Evolutionary conservation across 139 green algal genomes (phyloP).

Genomic region (Zygnema circumcarinatum): DNA sequence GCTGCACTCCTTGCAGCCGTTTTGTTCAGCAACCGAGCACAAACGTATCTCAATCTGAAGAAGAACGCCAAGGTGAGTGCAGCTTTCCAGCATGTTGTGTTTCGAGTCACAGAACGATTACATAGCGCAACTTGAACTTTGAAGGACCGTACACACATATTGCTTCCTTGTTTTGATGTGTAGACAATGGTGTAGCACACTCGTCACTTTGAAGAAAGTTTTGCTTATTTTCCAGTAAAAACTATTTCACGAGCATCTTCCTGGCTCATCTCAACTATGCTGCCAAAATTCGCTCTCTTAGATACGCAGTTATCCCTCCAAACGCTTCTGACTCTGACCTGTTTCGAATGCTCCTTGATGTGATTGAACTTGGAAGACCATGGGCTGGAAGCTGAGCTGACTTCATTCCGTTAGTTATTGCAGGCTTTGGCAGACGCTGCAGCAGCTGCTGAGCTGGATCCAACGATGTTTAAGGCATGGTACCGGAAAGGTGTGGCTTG

Average conservation of each 20-base stretch:
- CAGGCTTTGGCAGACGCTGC: conserved; percentile 25
- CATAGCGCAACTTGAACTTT: too few relatives aligned
- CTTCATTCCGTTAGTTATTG: too few relatives aligned
- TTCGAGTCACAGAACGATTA: neutral
- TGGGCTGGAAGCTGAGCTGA: too few relatives aligned
- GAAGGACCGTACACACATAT: neutral
- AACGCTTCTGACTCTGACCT: too few relatives aligned
- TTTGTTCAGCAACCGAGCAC: conserved; percentile 32
- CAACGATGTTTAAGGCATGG: conserved; percentile 39
- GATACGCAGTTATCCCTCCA: too few relatives aligned
- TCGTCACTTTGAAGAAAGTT: too few relatives aligned
- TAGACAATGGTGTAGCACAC: neutral
- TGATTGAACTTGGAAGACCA: too few relatives aligned
- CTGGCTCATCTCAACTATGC: conserved; percentile 10
- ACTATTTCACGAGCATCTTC: conserved; percentile 3
- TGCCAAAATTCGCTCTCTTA: conserved; percentile 18
- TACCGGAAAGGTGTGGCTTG: conserved; percentile 30
- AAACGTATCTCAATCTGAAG: conserved; percentile 24
- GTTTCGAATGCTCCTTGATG: too few relatives aligned
- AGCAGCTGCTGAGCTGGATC: conserved; percentile 19
- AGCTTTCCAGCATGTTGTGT: neutral
- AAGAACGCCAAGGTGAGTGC: conserved; percentile 27
- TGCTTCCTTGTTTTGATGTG: neutral
- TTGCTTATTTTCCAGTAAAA: conserved; percentile 20
- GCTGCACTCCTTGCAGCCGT: conserved; percentile 1